Conservation (phyloP, 2,329 filamentous ascomycete species). For the Colletotrichum godetiae region DNA sequence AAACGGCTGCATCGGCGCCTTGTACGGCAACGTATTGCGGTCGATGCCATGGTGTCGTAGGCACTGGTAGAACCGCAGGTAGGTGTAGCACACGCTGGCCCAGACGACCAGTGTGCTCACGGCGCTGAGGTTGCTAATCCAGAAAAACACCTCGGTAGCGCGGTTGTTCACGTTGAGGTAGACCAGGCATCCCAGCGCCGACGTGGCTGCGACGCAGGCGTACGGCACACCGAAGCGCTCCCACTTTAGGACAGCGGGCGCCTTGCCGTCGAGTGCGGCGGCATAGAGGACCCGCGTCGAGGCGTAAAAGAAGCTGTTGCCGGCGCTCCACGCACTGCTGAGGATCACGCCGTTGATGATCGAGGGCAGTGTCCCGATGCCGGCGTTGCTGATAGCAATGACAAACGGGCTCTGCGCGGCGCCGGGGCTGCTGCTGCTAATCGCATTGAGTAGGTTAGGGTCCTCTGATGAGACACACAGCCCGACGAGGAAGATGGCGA, state of each 20-base stretch:
- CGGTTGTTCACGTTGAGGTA: conserved; percentile 71
- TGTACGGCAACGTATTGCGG: conserved; percentile 73
- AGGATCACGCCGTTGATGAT: conserved; percentile 83
- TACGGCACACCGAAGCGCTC: conserved; percentile 46
- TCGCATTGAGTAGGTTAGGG: conserved; percentile 49
- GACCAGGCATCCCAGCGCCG: conserved; percentile 70
- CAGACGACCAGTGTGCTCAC: conserved; percentile 78
- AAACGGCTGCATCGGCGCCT: conserved; percentile 74
- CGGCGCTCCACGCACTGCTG: conserved; percentile 76
- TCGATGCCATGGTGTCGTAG: conserved; percentile 73
- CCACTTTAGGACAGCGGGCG: conserved; percentile 68
- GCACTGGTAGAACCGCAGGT: conserved; percentile 76
- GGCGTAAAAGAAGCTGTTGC: conserved; percentile 72
- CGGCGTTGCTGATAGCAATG: conserved; percentile 76
- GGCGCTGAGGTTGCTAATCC: conserved; percentile 68
- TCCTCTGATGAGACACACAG: conserved; percentile 60
- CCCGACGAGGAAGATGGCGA: conserved; percentile 62
- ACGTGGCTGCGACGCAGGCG: conserved; percentile 49
- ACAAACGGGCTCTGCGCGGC: conserved; percentile 46
- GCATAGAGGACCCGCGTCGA: conserved; percentile 71
- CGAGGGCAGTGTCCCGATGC: conserved; percentile 74
- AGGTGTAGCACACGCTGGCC: conserved; percentile 74
- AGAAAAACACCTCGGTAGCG: conserved; percentile 56
- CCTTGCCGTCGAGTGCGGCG: conserved; percentile 68
- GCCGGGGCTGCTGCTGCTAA: conserved; percentile 23